phyloP scores from a whole-genome alignment of 1,284 basidiomycete species.

The Dichomitus squalens region DNA sequence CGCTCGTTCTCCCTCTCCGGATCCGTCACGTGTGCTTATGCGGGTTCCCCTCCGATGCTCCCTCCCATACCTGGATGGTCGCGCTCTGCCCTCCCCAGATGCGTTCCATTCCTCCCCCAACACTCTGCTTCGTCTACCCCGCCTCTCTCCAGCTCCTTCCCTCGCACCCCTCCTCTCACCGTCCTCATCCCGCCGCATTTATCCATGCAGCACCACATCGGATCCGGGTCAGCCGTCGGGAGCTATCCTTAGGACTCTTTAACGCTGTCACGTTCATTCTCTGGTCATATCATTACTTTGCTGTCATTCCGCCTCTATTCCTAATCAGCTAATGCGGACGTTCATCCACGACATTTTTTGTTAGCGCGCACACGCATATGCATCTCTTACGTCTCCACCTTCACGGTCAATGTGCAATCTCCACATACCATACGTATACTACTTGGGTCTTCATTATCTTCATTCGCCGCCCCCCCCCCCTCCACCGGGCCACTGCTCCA shows the following conservation, averaged over 20 bases:
- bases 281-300: conserved; percentile 3
- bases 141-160: neutral
- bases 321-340: conserved; percentile 17
- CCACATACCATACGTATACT: neutral
- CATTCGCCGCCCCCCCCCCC: neutral
- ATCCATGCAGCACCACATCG: neutral
- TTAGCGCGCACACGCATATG: conserved; percentile 1
- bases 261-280: conserved; percentile 11
- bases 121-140: neutral
- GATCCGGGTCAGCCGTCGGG: conserved; percentile 2
- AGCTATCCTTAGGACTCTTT: conserved; percentile 10
- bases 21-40: neutral
- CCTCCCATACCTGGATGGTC: neutral
- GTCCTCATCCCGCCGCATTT: neutral
- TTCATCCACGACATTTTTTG: neutral
- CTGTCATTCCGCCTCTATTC: neutral
- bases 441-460: neutral
- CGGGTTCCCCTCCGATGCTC: neutral
- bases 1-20: conserved; percentile 8
- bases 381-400: neutral
- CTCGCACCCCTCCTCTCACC: neutral
- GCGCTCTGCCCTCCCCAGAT: neutral
- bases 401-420: neutral
- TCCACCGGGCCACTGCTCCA: too few species aligned
- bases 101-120: neutral